Base-by-base conservation (phyloP, 345 rosid genomes). In the Odontarrhena argentea region DNA sequence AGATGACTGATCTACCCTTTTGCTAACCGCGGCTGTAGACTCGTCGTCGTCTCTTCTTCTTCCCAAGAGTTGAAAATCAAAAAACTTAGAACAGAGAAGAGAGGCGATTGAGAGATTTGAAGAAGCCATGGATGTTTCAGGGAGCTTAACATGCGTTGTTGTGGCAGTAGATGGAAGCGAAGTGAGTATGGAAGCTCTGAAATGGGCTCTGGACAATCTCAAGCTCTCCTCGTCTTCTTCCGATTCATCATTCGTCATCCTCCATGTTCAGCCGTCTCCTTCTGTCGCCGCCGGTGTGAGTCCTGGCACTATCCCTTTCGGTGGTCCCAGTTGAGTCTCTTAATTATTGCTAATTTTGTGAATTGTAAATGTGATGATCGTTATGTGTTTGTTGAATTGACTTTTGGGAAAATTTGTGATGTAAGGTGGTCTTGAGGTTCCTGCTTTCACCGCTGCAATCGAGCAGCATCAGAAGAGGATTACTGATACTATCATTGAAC, bases 81-180 rank as follows among this genome's bases (percentile, higher is more conserved):
- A 62, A 26, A 62, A 50, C 8, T 43, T 47, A 45, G 25, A n/a
- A 2, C 15, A 37, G 41, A 50, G 25, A 28, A 66, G 47, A 30
- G 34, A 24, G 34, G 45, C 63, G 63, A 40, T 32, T 9, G 26
- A 5, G 32, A 28, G 32, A 58, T 15, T 50, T 18, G 44, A 55
- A 67, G 12, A 55, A 61, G 57, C 26, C 71, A 76, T 70, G 70
- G 74, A 75, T 63, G 8, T 86, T 68, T 8, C 87, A 15, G 81
- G 88, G 8, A 80, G 87, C 52, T 71, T 90, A 53, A 81, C 78
- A 28, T 77, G 83, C 74, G 96, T 90, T 73, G 74, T 88, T 53
- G 82, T 90, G 36, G 83, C 95, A 48, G 96, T 90, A 3, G 96
- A 90, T 75, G 92, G 97, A 74, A 88, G 85, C 81, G 91, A 94